Evolutionary conservation across 768 basidiomycete genomes (phyloP).

Genomic region (Lactifluus hygrophoroides): DNA sequence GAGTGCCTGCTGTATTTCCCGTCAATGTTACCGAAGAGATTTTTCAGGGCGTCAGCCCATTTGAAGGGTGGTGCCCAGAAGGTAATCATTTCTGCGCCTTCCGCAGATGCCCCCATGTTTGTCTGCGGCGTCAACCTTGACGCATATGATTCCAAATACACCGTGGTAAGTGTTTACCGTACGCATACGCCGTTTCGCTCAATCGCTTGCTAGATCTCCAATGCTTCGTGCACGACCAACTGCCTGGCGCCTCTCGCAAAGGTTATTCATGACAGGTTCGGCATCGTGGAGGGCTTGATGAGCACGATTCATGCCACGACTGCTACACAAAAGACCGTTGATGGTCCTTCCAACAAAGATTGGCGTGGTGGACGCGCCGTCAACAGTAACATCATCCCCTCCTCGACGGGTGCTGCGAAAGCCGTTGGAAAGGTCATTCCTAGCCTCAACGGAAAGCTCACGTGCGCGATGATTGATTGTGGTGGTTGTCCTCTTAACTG

Average conservation of each 20-base stretch:
- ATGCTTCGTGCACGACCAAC: conserved; percentile 99
- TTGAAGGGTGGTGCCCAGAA: conserved; percentile 99
- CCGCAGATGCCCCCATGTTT: conserved; percentile 94
- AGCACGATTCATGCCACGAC: conserved; percentile 97
- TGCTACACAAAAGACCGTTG: conserved; percentile 92
- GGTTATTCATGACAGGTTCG: conserved; percentile 94
- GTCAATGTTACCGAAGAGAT: neutral
- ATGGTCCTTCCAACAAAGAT: conserved; percentile 91
- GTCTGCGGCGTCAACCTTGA: conserved; percentile 95
- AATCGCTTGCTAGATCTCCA: conserved; percentile 60
- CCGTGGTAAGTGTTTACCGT: conserved; percentile 49
- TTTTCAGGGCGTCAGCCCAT: conserved; percentile 70
- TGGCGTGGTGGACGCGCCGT: conserved; percentile 97
- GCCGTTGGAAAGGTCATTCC: conserved; percentile 99
- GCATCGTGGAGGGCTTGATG: conserved; percentile 96
- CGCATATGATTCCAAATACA: conserved; percentile 78
- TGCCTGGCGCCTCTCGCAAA: conserved; percentile 99
- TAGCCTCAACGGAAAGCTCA: conserved; percentile 92
- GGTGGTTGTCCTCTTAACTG: neutral
- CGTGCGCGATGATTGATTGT: conserved; percentile 42
- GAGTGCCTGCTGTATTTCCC: conserved; percentile 9
- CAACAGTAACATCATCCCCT: conserved; percentile 98
- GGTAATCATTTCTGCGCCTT: conserved; percentile 98
- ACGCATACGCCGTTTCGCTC: neutral
- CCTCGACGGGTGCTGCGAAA: conserved; percentile 98